Base-by-base conservation (phyloP, 2,329 filamentous ascomycete genomes). In the Scytalidium sp. region DNA sequence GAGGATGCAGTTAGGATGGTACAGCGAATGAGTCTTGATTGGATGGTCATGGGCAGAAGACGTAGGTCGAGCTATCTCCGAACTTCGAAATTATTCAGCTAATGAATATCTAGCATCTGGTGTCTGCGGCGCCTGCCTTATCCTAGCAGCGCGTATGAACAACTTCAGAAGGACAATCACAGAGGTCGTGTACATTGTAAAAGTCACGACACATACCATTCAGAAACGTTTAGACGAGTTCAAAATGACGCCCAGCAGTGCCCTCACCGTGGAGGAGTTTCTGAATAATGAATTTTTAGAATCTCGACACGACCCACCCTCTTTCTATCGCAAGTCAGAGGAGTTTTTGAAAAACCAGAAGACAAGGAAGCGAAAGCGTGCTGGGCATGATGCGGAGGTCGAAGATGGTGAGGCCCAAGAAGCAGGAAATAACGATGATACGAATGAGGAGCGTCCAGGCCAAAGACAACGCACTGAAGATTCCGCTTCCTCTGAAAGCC, bases 151-250 rank as follows among this genome's bases (percentile, higher is more conserved):
- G 8, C 88, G 94, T 46, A 97, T 97, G 87, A 96, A 97, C 78
- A 97, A 97, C 69, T 99, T 95, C 65, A 87, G 93, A 41, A 85
- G 94, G 17, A 96, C 91, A 0, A 84, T 96, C 11, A 83, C 91
- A 23, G 94, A 99, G 69, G 88, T 99, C 8, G 93, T 97, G n/a
- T 97, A 96, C 66, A 89, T 97, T 32, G 93, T 97, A 66, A 97
- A 97, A 66, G 92, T 97, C 45, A 95, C 92, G 40, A 95, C 95
- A 57, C 81, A 90, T 53, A 99, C 94, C 7, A 90, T 99, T 52
- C 88, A 91, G 62, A 90, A 93, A 65, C 90, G 94, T 54, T 74
- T 99, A 9, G 85, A 92, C 57, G 94, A 99, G 64, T 99, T 97
- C 70, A 90, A 89, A 56, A 80, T 85, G 25, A 96, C 93, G 0